These are phyloP conservation scores for Beta vulgaris DNA, from an alignment of 148 eudicot genomes.

Conservation along the genomic window DNA sequence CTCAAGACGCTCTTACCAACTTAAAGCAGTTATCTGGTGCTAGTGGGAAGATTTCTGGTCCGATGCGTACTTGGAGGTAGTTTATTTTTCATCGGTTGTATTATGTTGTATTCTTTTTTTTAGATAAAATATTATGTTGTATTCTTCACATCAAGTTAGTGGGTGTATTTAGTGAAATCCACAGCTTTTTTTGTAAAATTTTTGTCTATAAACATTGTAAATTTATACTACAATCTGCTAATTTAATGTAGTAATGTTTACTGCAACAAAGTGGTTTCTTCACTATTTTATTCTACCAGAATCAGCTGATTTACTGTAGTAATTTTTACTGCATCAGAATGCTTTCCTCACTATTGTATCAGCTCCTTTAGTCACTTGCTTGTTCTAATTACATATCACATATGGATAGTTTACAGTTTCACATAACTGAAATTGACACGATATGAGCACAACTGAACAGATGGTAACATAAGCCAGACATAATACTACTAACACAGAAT, in stretches of 20 bases:
- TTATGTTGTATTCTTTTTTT: neutral
- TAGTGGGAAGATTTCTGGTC: conserved; percentile 48
- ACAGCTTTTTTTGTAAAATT: conserved; percentile 17
- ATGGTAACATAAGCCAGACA: no score
- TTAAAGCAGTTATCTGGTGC: conserved; percentile 59
- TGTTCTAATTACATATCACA: no score
- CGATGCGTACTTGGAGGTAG: conserved; percentile 38
- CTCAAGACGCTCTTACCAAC: conserved; percentile 63
- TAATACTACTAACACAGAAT: no score
- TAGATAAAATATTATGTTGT: no score
- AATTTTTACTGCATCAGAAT: neutral
- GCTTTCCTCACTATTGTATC: neutral
- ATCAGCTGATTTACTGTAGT: neutral
- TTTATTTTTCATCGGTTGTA: conserved; percentile 4
- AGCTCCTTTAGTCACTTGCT: neutral
- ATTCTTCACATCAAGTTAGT: conserved; percentile 18
- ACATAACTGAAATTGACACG: no score
- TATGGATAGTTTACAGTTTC: no score
- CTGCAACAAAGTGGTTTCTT: neutral
- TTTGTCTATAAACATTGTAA: conserved; percentile 22
- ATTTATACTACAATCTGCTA: neutral
- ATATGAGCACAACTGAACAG: no score
- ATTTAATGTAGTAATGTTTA: conserved; percentile 4
- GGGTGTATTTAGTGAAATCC: conserved; percentile 21
- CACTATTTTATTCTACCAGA: neutral